Percentiles rank a stretch among this genome's conserved stretches.
Conservation (phyloP, 2,329 filamentous ascomycete genomes). For the Scedosporium aurantiacum region DNA sequence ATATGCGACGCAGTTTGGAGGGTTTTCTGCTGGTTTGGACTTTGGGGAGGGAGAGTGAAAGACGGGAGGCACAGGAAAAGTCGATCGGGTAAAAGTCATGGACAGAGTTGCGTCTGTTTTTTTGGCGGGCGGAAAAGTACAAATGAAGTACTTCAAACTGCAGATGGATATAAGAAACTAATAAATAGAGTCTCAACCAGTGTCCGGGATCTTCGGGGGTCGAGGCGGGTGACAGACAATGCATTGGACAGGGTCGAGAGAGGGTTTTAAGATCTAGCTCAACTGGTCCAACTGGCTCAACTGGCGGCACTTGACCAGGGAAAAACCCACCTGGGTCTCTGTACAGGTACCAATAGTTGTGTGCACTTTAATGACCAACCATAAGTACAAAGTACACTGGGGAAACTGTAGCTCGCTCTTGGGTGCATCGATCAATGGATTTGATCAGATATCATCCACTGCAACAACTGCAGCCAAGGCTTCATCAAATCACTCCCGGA, state of each 20-base stretch:
- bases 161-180: not conserved
- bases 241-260: not conserved
- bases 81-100: not conserved
- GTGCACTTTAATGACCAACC: too few relatives aligned
- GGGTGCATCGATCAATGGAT: too few relatives aligned
- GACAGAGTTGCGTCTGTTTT: not conserved
- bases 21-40: not conserved
- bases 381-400: too few relatives aligned
- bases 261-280: too few relatives aligned
- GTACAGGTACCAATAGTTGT: too few relatives aligned
- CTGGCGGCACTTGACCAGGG: not conserved
- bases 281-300: not conserved
- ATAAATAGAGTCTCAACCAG: not conserved
- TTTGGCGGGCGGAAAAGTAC: not conserved
- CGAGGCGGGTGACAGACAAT: not conserved
- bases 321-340: too few relatives aligned
- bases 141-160: not conserved
- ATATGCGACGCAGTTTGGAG: not conserved
- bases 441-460: too few relatives aligned
- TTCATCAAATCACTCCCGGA: too few relatives aligned
- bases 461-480: too few relatives aligned
- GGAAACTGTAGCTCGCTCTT: too few relatives aligned
- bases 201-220: constrained; percentile 1
- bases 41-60: too few relatives aligned
- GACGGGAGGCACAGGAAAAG: not conserved